phyloP scores from a whole-genome alignment of 148 eudicot species.

The Rhododendron ferrugineum region DNA sequence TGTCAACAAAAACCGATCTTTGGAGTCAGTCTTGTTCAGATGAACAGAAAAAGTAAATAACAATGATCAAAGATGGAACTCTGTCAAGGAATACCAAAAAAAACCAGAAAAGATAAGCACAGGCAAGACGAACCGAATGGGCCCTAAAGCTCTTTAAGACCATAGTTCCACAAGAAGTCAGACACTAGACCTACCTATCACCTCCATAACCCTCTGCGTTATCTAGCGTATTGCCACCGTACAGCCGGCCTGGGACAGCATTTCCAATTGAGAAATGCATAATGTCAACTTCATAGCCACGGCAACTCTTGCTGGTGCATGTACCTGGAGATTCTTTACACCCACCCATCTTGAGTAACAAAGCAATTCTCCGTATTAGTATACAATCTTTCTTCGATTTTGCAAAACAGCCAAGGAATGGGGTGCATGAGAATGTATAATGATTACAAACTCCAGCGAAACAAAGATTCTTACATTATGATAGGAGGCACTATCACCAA shows the following conservation, averaged over 20 bases:
- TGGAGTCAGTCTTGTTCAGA: neutral
- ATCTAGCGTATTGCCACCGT: conserved; percentile 66
- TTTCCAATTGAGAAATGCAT: conserved; percentile 92
- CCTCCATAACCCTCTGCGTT: conserved; percentile 49
- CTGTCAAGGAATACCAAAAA: neutral
- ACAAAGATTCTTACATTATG: conserved; percentile 53
- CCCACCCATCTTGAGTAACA: conserved; percentile 77
- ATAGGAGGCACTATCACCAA: conserved; percentile 84
- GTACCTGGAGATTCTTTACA: conserved; percentile 57
- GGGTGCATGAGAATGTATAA: neutral
- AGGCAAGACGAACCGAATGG: neutral
- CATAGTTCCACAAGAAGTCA: neutral
- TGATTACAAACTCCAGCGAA: neutral
- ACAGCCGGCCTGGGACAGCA: conserved; percentile 82
- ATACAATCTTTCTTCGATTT: neutral
- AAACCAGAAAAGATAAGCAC: neutral
- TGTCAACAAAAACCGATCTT: neutral
- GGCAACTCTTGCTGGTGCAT: conserved; percentile 71
- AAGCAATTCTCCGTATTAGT: conserved; percentile 4
- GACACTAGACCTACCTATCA: conserved; percentile 42
- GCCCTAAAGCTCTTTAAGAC: neutral
- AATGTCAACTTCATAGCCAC: conserved; percentile 84
- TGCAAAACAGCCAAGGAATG: neutral
- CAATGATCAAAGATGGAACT: neutral
- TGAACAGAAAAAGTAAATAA: neutral